Evolutionary conservation across 2,329 filamentous ascomycete species (phyloP), one percentile per base, ranked within the genome.

Genomic region (Grosmannia clavigera): DNA sequence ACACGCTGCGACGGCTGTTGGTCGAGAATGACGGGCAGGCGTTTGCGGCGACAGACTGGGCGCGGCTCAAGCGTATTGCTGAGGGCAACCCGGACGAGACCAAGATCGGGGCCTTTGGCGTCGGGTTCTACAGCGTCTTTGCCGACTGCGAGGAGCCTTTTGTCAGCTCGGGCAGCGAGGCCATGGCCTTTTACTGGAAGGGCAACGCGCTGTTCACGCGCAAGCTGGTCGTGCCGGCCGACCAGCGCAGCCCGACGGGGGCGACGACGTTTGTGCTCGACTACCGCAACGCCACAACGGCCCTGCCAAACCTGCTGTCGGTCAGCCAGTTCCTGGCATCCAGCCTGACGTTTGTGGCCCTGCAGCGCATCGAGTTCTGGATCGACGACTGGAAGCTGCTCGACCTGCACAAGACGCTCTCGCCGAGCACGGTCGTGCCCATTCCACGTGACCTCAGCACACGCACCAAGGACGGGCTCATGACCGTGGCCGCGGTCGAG

Each of bases 171-270:
- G 94, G 94, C 0, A 83, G 81, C 63, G 86, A 95, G 73, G 92
- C 91, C 46, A 96, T 99, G 90, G 92, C 92, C 0, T 99, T 99
- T 70, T 99, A 96, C 76, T 99, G 94, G 95, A 97, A 96, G 72
- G 92, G 88, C n/a, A 97, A 97, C 71, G 90, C 90, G 5, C 80
- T 99, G 1, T 97, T 96, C 71, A 99, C 95, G 29, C 87, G 92
- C 67, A 89, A 90, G 66, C 80, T 94, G 27, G 84, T 85, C 65
- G 75, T 96, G 9, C 84, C 87, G 1, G 38, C 48, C 3, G 48
- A 48, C 33, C 82, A 90, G 68, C 74, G 78, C 19, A 87, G 79
- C 60, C 77, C 77, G 38, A 83, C 38, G 5, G 40, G 27, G 3
- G 55, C 92, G 67, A 99, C 95, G 2, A 88, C 87, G n/a, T 99